Conservation (phyloP, 805 yeast genomes). For the Cyberlindnera lachancei region DNA sequence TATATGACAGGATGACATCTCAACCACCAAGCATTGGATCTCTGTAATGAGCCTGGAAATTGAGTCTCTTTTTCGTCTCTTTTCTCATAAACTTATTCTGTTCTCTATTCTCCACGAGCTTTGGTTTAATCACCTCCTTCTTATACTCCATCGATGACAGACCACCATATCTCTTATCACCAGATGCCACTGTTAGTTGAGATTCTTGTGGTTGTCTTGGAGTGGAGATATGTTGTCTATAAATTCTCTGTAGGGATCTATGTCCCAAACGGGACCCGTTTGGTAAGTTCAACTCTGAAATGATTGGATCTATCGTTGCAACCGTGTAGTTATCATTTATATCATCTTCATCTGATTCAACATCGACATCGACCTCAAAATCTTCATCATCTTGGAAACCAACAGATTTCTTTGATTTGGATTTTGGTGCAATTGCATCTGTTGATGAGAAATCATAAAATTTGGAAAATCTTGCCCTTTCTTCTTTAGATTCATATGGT, state of each 20-base stretch:
- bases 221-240: conserved; percentile 53
- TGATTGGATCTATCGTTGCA: conserved; percentile 42
- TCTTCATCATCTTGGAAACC: conserved; percentile 27
- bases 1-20: not conserved
- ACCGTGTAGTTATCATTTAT: conserved; percentile 26
- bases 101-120: conserved; percentile 36
- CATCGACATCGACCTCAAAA: conserved; percentile 11
- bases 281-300: conserved; percentile 65
- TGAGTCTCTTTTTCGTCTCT: conserved; percentile 64
- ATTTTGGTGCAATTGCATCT: conserved; percentile 30
- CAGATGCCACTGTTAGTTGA: conserved; percentile 67
- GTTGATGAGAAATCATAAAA: conserved; percentile 81
- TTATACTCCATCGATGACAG: conserved; percentile 54
- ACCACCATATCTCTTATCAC: conserved; percentile 56
- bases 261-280: conserved; percentile 79
- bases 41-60: conserved; percentile 79
- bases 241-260: conserved; percentile 62
- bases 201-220: conserved; percentile 48
- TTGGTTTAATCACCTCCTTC: conserved; percentile 41
- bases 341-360: conserved; percentile 21
- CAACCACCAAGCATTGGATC: conserved; percentile 52
- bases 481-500: conserved; percentile 80
- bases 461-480: conserved; percentile 64
- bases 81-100: conserved; percentile 33
- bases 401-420: conserved; percentile 22